Evolutionary conservation across 2,329 filamentous ascomycete genomes (phyloP), one percentile per base, ranked within the genome.

Genomic region (Sarocladiaceae sp.): DNA sequence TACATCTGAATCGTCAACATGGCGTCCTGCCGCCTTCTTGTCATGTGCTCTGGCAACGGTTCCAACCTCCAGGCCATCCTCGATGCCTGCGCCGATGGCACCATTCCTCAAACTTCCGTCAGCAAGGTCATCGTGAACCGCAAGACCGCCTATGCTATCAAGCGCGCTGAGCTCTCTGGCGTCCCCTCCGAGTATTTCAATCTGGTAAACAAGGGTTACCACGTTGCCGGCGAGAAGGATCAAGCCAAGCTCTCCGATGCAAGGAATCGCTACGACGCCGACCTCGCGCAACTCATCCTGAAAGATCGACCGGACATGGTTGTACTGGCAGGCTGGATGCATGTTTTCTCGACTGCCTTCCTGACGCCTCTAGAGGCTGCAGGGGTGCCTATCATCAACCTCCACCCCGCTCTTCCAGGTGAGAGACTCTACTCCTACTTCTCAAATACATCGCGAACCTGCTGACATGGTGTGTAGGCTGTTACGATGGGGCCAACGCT

Each of bases 241-340:
- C 65, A 76, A 15, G 53, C 57, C 16, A 61, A 67, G 64, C 48
- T 81, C 59, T 54, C 67, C 13, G 71, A 76, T 33, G 83, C 80
- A 1, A 77, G 88, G 19, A 67, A 73, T 37, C 72, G 71, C 44
- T 94, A 93, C 62, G 88, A 95, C 59, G 76, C 79, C 12, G 85
- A 86, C 33, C 70, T 95, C 50, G 85, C 87, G 0, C 63, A 73
- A 33, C 71, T 83, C 48, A 74, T 94, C 43, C 68, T 91, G 19
- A 49, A 53, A 6, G 76, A 83, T 50, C 64, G 64, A 46, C 88
- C 88, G 0, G 78, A 90, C 45, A 64, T 95, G 45, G 79, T 95
- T 40, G 83, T 93, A 7, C 85, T 89, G 52, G 83, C 86, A 3
- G 88, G 89, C 2, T 94, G 86, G 76, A 94, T 94, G 88, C 83